Percentiles rank a stretch among this genome's conserved stretches.
Conservation (phyloP, 768 basidiomycete species). For the Mycena floridula region DNA sequence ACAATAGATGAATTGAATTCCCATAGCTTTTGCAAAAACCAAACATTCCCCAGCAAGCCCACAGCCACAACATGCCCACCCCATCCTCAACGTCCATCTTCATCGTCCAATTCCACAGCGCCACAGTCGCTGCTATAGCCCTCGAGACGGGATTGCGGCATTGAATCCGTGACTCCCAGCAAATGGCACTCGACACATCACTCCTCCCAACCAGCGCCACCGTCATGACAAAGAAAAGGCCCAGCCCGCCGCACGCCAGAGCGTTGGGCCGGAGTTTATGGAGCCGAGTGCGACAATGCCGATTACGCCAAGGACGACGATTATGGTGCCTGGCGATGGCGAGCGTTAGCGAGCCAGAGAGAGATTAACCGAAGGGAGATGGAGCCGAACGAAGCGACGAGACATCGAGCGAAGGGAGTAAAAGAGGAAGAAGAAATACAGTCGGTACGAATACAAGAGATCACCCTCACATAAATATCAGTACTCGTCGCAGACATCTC, state of each 20-base stretch:
- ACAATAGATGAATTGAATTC: conserved; percentile 29
- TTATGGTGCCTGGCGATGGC: conserved; percentile 54
- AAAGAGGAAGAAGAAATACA: not conserved
- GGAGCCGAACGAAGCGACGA: too few species aligned
- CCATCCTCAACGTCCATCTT: conserved; percentile 84
- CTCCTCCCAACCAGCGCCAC: conserved; percentile 60
- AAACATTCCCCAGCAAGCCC: conserved; percentile 85
- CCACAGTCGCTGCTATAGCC: conserved; percentile 25
- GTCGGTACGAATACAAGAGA: not conserved
- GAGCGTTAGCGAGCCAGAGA: conserved; percentile 1
- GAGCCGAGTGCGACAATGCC: conserved; percentile 86
- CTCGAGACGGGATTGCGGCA: conserved; percentile 6
- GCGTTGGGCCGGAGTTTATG: conserved; percentile 73
- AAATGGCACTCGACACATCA: conserved; percentile 57
- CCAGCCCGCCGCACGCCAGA: conserved; percentile 90
- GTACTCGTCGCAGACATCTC: conserved; percentile 79
- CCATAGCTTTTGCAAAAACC: conserved; percentile 74
- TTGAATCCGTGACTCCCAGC: conserved; percentile 33
- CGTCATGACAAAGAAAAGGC: conserved; percentile 79
- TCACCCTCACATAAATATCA: conserved; percentile 69
- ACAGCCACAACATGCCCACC: conserved; percentile 92
- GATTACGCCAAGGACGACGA: conserved; percentile 79
- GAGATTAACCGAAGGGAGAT: not conserved
- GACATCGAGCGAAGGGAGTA: too few species aligned
- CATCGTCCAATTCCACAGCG: conserved; percentile 41